These are phyloP conservation scores for Mucor velutinosus DNA, from an alignment of 371 early-diverging fungal genomes.

Conservation along the genomic window DNA sequence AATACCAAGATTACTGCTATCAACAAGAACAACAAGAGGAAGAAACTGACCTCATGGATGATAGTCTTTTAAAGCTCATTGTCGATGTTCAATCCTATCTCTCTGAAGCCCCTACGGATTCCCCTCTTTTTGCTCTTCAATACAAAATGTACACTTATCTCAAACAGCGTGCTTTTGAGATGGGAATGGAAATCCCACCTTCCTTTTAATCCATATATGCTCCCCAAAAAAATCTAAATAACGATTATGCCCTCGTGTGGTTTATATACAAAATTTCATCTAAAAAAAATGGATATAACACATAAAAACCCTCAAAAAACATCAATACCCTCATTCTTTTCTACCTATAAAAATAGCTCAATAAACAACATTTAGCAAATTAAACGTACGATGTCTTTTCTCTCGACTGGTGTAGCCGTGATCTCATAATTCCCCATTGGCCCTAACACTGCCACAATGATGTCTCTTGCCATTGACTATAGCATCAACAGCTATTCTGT, in stretches of 20 bases:
- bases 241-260: slow-evolving; percentile 2
- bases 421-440: neutral
- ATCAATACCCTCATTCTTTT: neutral
- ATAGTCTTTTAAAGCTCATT: slow-evolving; percentile 38
- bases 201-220: neutral
- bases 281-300: neutral
- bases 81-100: slow-evolving; percentile 51
- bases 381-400: neutral
- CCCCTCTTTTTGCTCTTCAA: slow-evolving; percentile 44
- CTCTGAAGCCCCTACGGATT: slow-evolving; percentile 32
- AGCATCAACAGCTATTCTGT: too few relatives aligned
- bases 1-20: slow-evolving; percentile 22
- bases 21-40: slow-evolving; percentile 21
- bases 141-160: slow-evolving; percentile 54
- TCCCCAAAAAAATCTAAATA: neutral
- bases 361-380: neutral
- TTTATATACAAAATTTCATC: neutral
- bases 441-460: neutral
- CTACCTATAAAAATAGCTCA: neutral
- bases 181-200: slow-evolving; percentile 34
- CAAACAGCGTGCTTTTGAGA: slow-evolving; percentile 43
- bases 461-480: neutral
- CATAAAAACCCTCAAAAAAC: neutral
- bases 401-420: neutral
- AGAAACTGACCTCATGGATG: slow-evolving; percentile 24